Evolutionary conservation across 2,329 filamentous ascomycete genomes (phyloP), one percentile per base, ranked within the genome.

Genomic region (Colletotrichum spaethianum): DNA sequence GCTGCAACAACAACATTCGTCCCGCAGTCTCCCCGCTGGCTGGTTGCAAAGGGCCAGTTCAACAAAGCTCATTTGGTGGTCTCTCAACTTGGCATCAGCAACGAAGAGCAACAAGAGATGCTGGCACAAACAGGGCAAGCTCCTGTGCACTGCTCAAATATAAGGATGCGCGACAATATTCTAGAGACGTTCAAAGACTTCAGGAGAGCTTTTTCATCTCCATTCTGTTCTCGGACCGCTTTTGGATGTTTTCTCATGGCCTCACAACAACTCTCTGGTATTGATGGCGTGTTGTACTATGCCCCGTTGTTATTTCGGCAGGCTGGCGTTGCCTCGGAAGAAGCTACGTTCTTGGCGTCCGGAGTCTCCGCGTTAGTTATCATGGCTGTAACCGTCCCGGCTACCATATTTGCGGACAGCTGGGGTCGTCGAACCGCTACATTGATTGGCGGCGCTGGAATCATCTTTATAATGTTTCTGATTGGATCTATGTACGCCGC

Each of bases 241-340:
- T 84, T 91, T n/a, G 89, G 85, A 1, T 84, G 88, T 7, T 91
- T 91, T 70, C 79, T 92, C 36, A 85, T 92, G 82, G 86, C 33
- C 2, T 20, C 26, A 5, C 86, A 90, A 69, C 90, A 92, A 63
- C 82, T 91, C 12, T 86, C 83, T 31, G 89, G 90, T 0, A 91
- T 92, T 50, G 90, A 92, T 50, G 89, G 88, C 0, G 86, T 91
- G 0, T 80, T 91, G 4, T 91, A 89, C 74, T 92, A 92, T 69
- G 88, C 89, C 0, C 90, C 90, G 0, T 80, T 88, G 0, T 79
- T 92, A 0, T 92, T 92, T 74, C 82, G 85, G 36, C 88, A 90
- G 67, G 89, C 90, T 0, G 90, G 90, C 0, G 82, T 92, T 3
- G 81, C 83, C 12, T 87, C 86, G 1, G 82, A 86, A 11, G 82